Percentiles rank a stretch among this genome's conserved stretches.
These are phyloP conservation scores for Coprinopsis marcescibilis DNA, from an alignment of 768 basidiomycete species.

Conservation along the genomic window DNA sequence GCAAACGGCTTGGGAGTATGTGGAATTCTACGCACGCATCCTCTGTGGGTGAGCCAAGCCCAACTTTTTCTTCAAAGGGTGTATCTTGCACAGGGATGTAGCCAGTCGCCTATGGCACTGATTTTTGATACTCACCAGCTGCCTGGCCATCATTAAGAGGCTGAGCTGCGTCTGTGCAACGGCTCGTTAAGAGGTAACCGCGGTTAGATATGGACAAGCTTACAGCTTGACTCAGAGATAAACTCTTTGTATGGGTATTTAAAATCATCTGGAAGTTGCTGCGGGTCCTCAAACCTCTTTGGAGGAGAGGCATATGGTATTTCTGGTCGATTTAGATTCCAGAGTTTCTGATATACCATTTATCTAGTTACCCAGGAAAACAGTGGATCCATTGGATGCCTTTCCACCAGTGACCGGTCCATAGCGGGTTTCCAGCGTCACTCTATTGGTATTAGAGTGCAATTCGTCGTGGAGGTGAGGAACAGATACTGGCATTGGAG, in stretches of 20 bases:
- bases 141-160: conserved; percentile 63
- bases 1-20: neutral
- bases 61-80: conserved; percentile 54
- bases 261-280: conserved; percentile 46
- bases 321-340: conserved; percentile 36
- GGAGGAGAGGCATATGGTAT: conserved; percentile 70
- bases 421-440: conserved; percentile 48
- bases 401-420: conserved; percentile 55
- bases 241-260: conserved; percentile 58
- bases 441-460: conserved; percentile 29
- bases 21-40: conserved; percentile 47
- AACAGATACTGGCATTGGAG: too few species aligned
- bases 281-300: conserved; percentile 56
- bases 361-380: conserved; percentile 53
- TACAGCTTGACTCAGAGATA: conserved; percentile 51
- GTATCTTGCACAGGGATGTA: conserved; percentile 27
- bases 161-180: conserved; percentile 47
- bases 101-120: neutral
- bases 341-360: neutral
- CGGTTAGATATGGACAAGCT: conserved; percentile 19
- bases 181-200: neutral
- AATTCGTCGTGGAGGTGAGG: conserved; percentile 59
- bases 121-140: conserved; percentile 28
- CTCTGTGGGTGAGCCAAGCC: conserved; percentile 62
- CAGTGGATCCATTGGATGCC: conserved; percentile 53